Base-by-base conservation (phyloP, 2,329 filamentous ascomycete species). In the Fusarium bactridioides region DNA sequence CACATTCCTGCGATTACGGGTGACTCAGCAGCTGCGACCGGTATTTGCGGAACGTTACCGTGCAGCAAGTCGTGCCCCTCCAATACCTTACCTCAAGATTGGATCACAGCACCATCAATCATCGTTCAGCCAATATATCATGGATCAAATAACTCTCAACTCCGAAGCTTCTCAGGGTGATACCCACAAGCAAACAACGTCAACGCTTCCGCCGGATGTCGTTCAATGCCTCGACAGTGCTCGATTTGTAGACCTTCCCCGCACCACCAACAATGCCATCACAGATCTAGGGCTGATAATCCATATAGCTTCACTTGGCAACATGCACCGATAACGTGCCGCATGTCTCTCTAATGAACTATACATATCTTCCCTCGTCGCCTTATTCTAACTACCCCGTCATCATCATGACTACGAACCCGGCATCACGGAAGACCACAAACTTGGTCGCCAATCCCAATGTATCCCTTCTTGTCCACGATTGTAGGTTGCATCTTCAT, bases 331-430 rank as follows among this genome's bases (percentile, higher is more conserved):
- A 92, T 75, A 92, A 96, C 78, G 86, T 91, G 72, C 96, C 96
- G 15, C 94, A 98, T 81, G 94, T 98, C 74, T 97, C 94, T 41
- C 90, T 99, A 73, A 99, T 99, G 96, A 98, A 97, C 86, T 98
- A 98, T 86, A 98, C 96, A 79, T 98, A 98, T 84, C 92, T 99
- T 27, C 92, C 94, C 43, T 90, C 88, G 10, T 93, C 93, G 21
- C 91, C 90, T 43, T 92, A 90, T 82, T 88, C 89, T 43, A 79
- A 87, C 57, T 83, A 85, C n/a, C 92, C 94, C n/a, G 92, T 94
- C 72, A 97, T 98, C 79, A 92, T 98, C 86, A 95, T 95, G 93
- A 98, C 96, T 62, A 97, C 93, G 50, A 94, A 94, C 76, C 90
- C 91, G 2, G 89, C 90, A 63, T 94, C 92, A 40, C 92, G 91